Base-by-base conservation (phyloP, 495 filamentous ascomycete species). In the Aspergillus egyptiacus region DNA sequence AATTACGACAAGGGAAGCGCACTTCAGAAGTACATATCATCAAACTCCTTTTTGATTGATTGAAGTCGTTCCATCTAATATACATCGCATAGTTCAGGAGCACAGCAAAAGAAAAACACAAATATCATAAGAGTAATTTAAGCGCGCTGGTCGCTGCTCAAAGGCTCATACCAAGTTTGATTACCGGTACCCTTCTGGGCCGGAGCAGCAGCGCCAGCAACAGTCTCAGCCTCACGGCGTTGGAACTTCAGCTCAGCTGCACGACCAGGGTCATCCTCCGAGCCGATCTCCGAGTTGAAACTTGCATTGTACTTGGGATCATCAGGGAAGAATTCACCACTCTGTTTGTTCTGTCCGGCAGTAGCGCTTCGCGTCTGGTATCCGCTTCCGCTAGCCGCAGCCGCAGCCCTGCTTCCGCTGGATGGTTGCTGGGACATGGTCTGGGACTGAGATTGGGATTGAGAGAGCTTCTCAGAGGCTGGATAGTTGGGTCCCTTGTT, bases 241-340 rank as follows among this genome's bases (percentile, higher is more conserved):
- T 76, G 59, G 51, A 80, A 73, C 43, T 73, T 68, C 19, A 64
- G 47, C 65, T 74, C 70, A 11, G 79, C 80, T 14, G 63, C 48
- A 19, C 81, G 63, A n/a, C 78, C 79, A 17, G 83, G 82, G 65
- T 86, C 83, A 49, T 83, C 70, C 48, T 77, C 57, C 6, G 64
- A 64, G 4, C 82, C 83, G 58, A 86, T 79, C 2, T 83, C 78
- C 17, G 68, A 59, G 38, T 59, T 77, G 59, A 80, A 84, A 57
- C 78, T 83, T 13, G 74, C 77, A 48, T 84, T 85, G 15, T 76
- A 71, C 14, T 43, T 62, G 18, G 69, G 60, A 18, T 66, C 51
- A 20, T 62, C 57, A n/a, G 74, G 63, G 58, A 80, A 76, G 0
- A n/a, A n/a, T n/a, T n/a, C n/a, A n/a, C 71, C 78, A 18, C 77